A percentile compares a stretch with the other conserved stretches of the same genome.
Evolutionary conservation across 1,139 yeast species (phyloP).

Genomic region (Scheffersomyces segobiensis): DNA sequence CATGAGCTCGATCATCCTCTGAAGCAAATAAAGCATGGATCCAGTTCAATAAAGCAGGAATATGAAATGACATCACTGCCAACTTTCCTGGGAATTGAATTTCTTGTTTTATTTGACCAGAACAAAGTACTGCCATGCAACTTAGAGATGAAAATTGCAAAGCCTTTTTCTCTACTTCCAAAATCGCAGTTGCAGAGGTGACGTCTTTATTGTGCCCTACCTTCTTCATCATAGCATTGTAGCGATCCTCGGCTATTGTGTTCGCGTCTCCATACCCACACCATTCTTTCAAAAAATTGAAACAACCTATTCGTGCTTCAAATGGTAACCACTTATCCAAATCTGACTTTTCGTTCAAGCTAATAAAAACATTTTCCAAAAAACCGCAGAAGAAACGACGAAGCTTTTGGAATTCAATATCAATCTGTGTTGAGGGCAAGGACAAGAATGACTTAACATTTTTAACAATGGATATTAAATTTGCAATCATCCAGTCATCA

Average conservation of each 20-base stretch:
- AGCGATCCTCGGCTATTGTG: conserved; percentile 64
- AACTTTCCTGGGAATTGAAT: conserved; percentile 44
- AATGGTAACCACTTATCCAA: conserved; percentile 68
- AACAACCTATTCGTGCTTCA: conserved; percentile 82
- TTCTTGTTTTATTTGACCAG: conserved; percentile 59
- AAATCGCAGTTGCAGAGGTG: conserved; percentile 65
- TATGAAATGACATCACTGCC: conserved; percentile 66
- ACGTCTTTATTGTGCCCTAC: conserved; percentile 46
- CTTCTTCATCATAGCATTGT: conserved; percentile 56
- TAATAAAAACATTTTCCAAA: conserved; percentile 64
- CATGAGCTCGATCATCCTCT: conserved; percentile 58
- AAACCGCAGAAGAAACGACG: conserved; percentile 81
- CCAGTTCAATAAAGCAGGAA: conserved; percentile 73
- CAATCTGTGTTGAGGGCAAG: conserved; percentile 57
- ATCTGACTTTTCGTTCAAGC: conserved; percentile 45
- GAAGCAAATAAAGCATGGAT: conserved; percentile 67
- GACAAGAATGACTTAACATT: conserved; percentile 66
- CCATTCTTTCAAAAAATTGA: conserved; percentile 87
- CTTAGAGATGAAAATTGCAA: conserved; percentile 73
- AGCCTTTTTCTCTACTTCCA: conserved; percentile 78
- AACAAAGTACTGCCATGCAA: conserved; percentile 81
- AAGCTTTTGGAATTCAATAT: conserved; percentile 72
- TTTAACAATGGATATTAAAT: conserved; percentile 63
- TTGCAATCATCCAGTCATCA: conserved; percentile 72
- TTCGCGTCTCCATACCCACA: conserved; percentile 81